Evolutionary conservation across 345 rosid genomes (phyloP), one percentile per base, ranked within the genome.

Genomic region (Excoecaria agallocha): DNA sequence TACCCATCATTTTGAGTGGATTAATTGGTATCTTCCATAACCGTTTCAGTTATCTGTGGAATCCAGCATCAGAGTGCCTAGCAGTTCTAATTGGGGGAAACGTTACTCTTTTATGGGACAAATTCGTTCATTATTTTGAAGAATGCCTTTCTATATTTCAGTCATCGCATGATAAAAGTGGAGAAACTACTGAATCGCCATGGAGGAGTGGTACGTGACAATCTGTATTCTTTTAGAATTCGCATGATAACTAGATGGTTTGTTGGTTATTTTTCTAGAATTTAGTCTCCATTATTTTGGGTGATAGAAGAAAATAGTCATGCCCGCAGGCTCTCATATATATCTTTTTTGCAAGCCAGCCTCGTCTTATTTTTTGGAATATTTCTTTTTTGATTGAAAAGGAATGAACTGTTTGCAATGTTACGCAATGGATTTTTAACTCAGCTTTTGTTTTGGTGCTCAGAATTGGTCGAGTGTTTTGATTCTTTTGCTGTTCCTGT

Each of bases 61-160:
- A 66, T 76, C 87, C 89, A 57, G 89, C 88, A 61, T 83, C 91
- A 25, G 91, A 91, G 70, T 95, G 99, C 83, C 92, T 93, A 77
- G 88, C 84, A 19, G 82, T 86, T 79, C 83, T 93, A 49, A 45
- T 93, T 64, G 82, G 80, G 77, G 85, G 86, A 72, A 85, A 95
- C 71, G 62, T 62, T 51, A 76, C 67, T 67, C 85, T 78, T 45
- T 84, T 88, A 49, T 90, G 98, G 99, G 90, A 85, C 76, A 85
- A 80, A 62, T 85, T 93, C 77, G 76, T 89, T 74, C 6, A 55
- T 63, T 85, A 84, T 75, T 83, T 91, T 78, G 84, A 65, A 37
- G 82, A 80, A 49, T 87, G 87, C 59, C 93, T 82, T 70, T 77
- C 79, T 62, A 58, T 66, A 48, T 82, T 87, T 74, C 84, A 71